Evolutionary conservation across 371 early-diverging fungal genomes (phyloP).

Genomic region (Apophysomyces sp.): DNA sequence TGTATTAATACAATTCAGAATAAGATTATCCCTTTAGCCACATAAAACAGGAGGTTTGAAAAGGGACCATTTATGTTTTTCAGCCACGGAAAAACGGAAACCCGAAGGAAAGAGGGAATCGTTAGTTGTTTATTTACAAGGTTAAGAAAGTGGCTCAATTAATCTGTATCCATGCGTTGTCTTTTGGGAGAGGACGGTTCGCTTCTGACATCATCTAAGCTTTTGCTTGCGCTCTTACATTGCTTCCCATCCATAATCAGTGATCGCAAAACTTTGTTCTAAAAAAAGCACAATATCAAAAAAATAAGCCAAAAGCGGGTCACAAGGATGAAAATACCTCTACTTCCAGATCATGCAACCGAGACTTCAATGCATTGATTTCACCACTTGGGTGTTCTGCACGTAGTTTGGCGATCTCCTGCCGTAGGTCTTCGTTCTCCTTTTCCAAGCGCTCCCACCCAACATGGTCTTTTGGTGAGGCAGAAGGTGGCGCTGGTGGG

Average conservation of each 20-base stretch:
- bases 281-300: background rate
- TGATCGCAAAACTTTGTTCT: constrained; percentile 28
- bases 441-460: constrained; percentile 9
- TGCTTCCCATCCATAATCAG: constrained; percentile 10
- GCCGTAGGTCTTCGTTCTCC: constrained; percentile 14
- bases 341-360: constrained; percentile 31
- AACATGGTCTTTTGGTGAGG: background rate
- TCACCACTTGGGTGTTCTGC: constrained; percentile 1
- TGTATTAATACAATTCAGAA: background rate
- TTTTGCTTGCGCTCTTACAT: background rate
- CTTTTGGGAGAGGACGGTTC: background rate
- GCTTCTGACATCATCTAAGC: background rate
- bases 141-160: no score
- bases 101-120: background rate
- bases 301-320: background rate
- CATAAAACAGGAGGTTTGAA: background rate
- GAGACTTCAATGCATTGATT: constrained; percentile 12
- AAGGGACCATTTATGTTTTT: background rate
- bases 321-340: constrained; percentile 16
- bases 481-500: constrained; percentile 1
- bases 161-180: background rate
- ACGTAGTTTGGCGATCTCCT: constrained; percentile 10
- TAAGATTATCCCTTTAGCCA: background rate
- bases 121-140: background rate
- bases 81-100: constrained; percentile 2